Evolutionary conservation across 106 monocot species (phyloP), one percentile per base, ranked within the genome.

Genomic region (Agapanthus africanus): DNA sequence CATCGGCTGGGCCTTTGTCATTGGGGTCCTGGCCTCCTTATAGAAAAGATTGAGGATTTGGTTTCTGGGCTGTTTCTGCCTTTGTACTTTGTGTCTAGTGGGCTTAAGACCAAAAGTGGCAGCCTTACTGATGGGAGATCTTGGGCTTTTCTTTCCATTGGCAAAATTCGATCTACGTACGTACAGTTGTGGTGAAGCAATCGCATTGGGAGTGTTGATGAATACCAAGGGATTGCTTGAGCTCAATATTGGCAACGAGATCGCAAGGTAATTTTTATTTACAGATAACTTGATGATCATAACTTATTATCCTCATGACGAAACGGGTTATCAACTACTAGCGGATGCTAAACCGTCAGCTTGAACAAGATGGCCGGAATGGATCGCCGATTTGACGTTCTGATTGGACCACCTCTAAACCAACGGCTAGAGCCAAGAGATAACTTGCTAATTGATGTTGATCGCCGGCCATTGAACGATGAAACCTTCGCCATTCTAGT

Each of bases 221-320:
- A 90, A 90, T 73, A 90, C 90, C 42, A 90, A 90, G 76, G 90
- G 90, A 31, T 86, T 90, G 26, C 85, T 90, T 16, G 90, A 90
- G 78, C 90, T 85, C 56, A 85, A 86, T 70, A 82, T 86, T 27
- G 86, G 86, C 76, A 82, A 77, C n/a, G n/a, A 59, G 86, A 86
- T 44, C 82, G 86, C 23, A 79, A 79, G 70, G 85, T 78, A n/a
- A n/a, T n/a, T n/a, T n/a, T n/a, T n/a, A n/a, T n/a, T n/a, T n/a
- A n/a, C n/a, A n/a, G n/a, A n/a, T n/a, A n/a, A n/a, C n/a, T n/a
- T n/a, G n/a, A n/a, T n/a, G n/a, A n/a, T n/a, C n/a, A n/a, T n/a
- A n/a, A n/a, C n/a, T n/a, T n/a, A n/a, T n/a, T n/a, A n/a, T n/a
- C n/a, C n/a, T n/a, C n/a, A n/a, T n/a, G n/a, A n/a, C n/a, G n/a